Conservation (phyloP, 2,329 filamentous ascomycete genomes). For the Seiridium cupressi region DNA sequence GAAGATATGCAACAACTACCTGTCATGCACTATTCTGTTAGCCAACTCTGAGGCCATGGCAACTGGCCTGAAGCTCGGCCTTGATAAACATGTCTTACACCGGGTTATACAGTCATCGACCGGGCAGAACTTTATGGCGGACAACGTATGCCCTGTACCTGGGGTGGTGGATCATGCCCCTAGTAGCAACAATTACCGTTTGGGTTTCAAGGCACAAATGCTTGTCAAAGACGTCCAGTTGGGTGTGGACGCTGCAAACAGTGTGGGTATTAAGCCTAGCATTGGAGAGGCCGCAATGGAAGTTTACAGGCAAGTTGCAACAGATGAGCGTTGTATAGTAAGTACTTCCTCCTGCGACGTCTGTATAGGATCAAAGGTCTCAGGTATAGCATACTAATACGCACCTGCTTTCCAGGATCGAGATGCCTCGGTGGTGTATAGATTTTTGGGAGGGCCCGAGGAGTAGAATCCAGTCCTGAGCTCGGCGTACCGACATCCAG, state of each 20-base stretch:
- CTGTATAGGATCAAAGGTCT: not conserved
- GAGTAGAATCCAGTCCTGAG: not conserved
- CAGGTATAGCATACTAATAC: not conserved
- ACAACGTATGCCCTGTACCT: not conserved
- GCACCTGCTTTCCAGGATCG: not conserved
- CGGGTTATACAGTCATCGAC: not conserved
- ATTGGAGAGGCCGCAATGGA: not conserved
- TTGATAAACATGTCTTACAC: not conserved
- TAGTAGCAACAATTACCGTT: not conserved
- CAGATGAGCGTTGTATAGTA: not conserved
- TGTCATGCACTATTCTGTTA: not conserved
- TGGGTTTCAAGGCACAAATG: slow-evolving; percentile 2
- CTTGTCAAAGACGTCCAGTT: not conserved
- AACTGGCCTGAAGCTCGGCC: not conserved
- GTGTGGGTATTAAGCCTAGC: not conserved
- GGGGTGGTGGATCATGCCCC: not conserved
- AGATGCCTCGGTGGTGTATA: not conserved
- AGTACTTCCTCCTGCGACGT: not conserved
- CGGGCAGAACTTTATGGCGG: not conserved
- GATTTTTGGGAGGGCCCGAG: not conserved
- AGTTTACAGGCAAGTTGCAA: not conserved
- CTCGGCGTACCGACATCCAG: no score
- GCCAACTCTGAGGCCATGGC: slow-evolving; percentile 1
- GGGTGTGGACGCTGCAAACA: not conserved
- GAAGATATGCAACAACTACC: slow-evolving; percentile 3